A percentile compares a stretch with the other conserved stretches of the same genome.
phyloP scores from a whole-genome alignment of 495 filamentous ascomycete genomes.

The Xanthoparmelia taractica region DNA sequence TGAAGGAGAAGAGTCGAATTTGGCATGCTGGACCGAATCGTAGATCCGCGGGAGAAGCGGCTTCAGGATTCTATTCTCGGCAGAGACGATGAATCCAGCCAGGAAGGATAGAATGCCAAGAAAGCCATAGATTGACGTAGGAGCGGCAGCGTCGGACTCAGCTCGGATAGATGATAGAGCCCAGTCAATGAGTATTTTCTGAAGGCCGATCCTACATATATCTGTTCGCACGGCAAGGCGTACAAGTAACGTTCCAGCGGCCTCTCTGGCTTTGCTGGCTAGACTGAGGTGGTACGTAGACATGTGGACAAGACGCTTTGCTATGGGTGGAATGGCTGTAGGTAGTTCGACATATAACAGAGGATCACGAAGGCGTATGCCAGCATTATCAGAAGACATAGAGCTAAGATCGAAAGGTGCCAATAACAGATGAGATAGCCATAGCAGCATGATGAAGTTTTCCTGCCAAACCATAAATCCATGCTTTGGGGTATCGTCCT shows the following conservation, averaged over 20 bases:
- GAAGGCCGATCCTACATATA: constrained; percentile 70
- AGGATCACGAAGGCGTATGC: constrained; percentile 27
- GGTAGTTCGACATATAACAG: constrained; percentile 28
- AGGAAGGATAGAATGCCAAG: constrained; percentile 75
- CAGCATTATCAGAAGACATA: constrained; percentile 58
- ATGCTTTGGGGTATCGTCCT: constrained; percentile 16
- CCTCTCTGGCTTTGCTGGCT: constrained; percentile 80
- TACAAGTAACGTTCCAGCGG: constrained; percentile 72
- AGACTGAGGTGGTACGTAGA: constrained; percentile 60
- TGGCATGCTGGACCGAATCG: constrained; percentile 42
- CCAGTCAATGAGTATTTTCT: constrained; percentile 59
- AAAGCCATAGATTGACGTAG: constrained; percentile 46
- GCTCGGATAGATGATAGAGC: constrained; percentile 51
- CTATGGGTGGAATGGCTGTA: constrained; percentile 55
- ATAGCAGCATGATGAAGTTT: constrained; percentile 77
- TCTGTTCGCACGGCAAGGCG: constrained; percentile 74
- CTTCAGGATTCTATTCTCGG: constrained; percentile 46
- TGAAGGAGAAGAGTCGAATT: constrained; percentile 33
- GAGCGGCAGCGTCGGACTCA: constrained; percentile 31
- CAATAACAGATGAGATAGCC: constrained; percentile 89
- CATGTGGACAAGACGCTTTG: constrained; percentile 61
- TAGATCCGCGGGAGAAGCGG: constrained; percentile 46
- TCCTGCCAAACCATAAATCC: constrained; percentile 68
- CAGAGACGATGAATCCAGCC: constrained; percentile 57
- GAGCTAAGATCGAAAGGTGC: constrained; percentile 85